Percentiles rank a stretch among this genome's conserved stretches.
phyloP scores from a whole-genome alignment of 805 yeast species.

The Saccharomycopsis sp. region DNA sequence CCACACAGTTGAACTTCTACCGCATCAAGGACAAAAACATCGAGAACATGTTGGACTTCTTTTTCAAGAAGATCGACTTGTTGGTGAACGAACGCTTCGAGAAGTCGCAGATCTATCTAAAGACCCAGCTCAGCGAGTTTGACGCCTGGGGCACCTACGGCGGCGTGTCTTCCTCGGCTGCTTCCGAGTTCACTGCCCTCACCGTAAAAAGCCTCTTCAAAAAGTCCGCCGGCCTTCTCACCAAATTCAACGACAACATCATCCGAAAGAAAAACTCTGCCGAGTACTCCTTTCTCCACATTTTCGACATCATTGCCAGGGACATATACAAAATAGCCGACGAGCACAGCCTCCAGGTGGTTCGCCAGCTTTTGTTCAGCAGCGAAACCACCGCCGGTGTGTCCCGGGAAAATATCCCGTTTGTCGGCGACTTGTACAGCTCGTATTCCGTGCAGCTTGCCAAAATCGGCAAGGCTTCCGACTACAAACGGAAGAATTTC shows the following conservation, averaged over 20 bases:
- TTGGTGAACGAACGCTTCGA: conserved; percentile 2
- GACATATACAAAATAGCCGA: neutral
- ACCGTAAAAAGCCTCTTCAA: neutral
- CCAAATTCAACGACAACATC: conserved; percentile 3
- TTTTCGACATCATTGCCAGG: neutral
- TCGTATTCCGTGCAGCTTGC: conserved; percentile 82
- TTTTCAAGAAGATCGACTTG: conserved; percentile 7
- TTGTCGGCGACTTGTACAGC: conserved; percentile 3
- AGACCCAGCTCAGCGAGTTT: neutral
- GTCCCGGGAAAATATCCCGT: neutral
- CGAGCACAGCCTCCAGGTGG: neutral
- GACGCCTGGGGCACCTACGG: conserved; percentile 1
- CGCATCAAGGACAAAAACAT: neutral
- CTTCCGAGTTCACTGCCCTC: neutral
- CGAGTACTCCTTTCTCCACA: neutral
- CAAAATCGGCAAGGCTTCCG: conserved; percentile 76
- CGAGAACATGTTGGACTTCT: conserved; percentile 3
- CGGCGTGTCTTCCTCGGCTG: neutral
- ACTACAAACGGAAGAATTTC: conserved; percentile 63
- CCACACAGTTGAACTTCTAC: conserved; percentile 13
- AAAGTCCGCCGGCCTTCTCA: neutral
- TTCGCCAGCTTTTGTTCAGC: neutral
- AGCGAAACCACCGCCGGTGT: neutral
- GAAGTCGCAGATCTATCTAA: neutral
- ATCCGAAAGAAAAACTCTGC: neutral